Evolutionary conservation across 805 yeast species (phyloP).

Genomic region (Ogataea minuta): DNA sequence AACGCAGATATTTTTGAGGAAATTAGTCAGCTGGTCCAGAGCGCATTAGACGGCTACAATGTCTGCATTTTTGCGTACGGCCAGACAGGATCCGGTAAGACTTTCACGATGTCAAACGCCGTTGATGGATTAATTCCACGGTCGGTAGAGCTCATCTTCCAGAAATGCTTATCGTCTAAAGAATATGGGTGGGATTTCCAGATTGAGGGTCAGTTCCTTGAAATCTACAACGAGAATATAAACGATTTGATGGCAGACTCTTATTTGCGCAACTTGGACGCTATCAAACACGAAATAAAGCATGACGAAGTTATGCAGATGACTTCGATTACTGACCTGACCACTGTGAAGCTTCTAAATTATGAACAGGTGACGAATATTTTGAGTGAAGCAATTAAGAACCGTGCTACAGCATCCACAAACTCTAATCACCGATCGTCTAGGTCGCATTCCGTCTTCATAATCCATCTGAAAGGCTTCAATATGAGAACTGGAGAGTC

Average conservation of each 20-base stretch:
- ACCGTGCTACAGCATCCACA: conserved; percentile 80
- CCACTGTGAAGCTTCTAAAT: conserved; percentile 40
- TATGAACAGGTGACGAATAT: conserved; percentile 49
- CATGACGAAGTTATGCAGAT: conserved; percentile 56
- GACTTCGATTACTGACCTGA: conserved; percentile 62
- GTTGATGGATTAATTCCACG: conserved; percentile 79
- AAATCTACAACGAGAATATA: conserved; percentile 83
- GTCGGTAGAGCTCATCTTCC: conserved; percentile 69
- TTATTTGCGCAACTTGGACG: conserved; percentile 21
- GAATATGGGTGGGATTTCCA: conserved; percentile 62
- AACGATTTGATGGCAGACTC: conserved; percentile 57
- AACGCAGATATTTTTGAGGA: conserved; percentile 77
- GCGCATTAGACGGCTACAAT: conserved; percentile 81
- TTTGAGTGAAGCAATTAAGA: conserved; percentile 52
- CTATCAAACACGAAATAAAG: conserved; percentile 60
- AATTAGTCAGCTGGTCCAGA: conserved; percentile 81
- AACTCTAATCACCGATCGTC: conserved; percentile 81
- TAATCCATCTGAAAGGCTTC: conserved; percentile 55
- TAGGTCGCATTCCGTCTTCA: conserved; percentile 85
- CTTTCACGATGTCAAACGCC: conserved; percentile 78
- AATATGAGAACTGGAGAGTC: conserved; percentile 48
- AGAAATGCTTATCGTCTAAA: conserved; percentile 45
- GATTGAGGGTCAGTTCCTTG: conserved; percentile 74
- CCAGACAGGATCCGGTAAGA: conserved; percentile 95
- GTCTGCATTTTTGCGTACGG: conserved; percentile 97